A percentile compares a stretch with the other conserved stretches of the same genome.
phyloP scores from a whole-genome alignment of 768 basidiomycete genomes.

The Daedalea quercina region DNA sequence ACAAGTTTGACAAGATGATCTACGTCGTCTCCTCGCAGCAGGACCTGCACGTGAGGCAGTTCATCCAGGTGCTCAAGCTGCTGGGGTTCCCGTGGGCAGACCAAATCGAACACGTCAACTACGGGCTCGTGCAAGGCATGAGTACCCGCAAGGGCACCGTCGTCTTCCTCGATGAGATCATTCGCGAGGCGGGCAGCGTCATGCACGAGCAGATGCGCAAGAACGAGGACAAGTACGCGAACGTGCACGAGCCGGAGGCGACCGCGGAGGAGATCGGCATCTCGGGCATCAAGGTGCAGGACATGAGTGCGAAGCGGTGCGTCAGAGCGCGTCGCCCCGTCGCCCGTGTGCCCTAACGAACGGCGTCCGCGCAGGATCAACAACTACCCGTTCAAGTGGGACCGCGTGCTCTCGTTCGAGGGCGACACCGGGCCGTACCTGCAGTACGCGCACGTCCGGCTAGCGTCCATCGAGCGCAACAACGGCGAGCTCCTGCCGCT shows the following conservation, averaged over 20 bases:
- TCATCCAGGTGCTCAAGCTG: slow-evolving; percentile 88
- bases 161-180: slow-evolving; percentile 91
- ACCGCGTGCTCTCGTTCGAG: slow-evolving; percentile 91
- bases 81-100: slow-evolving; percentile 89
- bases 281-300: slow-evolving; percentile 95
- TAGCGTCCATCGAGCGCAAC: slow-evolving; percentile 87
- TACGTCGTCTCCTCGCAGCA: slow-evolving; percentile 88
- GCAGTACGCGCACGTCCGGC: slow-evolving; percentile 93
- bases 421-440: slow-evolving; percentile 95
- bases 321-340: slow-evolving; percentile 12
- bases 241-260: slow-evolving; percentile 80
- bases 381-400: slow-evolving; percentile 94
- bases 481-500: slow-evolving; percentile 83
- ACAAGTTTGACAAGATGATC: slow-evolving; percentile 89
- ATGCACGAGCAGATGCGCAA: slow-evolving; percentile 98
- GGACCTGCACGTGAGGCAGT: slow-evolving; percentile 81
- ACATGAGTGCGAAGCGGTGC: slow-evolving; percentile 90
- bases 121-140: slow-evolving; percentile 92
- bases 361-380: slow-evolving; percentile 58
- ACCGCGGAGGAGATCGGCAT: slow-evolving; percentile 84
- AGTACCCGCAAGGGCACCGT: slow-evolving; percentile 90
- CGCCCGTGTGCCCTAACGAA: slow-evolving; percentile 5
- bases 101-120: slow-evolving; percentile 82
- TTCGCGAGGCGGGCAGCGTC: slow-evolving; percentile 76
- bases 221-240: slow-evolving; percentile 88